Evolutionary conservation across 139 green algal genomes (phyloP), one percentile per base, ranked within the genome.

Genomic region (Chlamydomonas sp.): DNA sequence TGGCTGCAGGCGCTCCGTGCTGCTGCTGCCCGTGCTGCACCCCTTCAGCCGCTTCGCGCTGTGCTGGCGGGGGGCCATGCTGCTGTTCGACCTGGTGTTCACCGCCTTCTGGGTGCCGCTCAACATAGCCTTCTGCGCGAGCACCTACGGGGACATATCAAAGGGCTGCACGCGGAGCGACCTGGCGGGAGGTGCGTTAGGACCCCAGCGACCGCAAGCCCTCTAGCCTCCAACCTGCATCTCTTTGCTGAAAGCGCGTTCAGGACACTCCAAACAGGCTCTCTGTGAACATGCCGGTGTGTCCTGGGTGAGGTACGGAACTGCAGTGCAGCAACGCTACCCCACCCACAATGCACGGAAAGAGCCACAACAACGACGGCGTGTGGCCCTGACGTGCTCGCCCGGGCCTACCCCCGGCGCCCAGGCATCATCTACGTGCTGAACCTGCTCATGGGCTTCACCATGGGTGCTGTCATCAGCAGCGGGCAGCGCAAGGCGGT

Each of bases 71-170:
- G 17, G 15, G 18, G 85, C 89, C 78, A 91, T 91, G 90, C 80
- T 89, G 78, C 59, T 89, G 5, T 84, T 92, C 57, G 90, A 92
- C 83, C 63, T 91, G 1, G 84, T 77, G 15, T 92, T 89, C 90
- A 91, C 90, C 17, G 90, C 90, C 58, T 92, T 91, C 83, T 92
- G 81, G 86, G 84, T 89, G 77, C 84, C 76, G 17, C 84, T 84
- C n/a, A 81, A 86, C 68, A 68, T 90, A 31, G 84, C 84, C 14
- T 90, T 89, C 84, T 89, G 84, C 84, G 78, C 78, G 31, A 64
- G 61, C 59, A 31, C 59, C 4, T 90, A 85, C 68, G 80, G 89
- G 31, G 64, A 89, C 75, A 31, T 85, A 60, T n/a, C 14, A 49
- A n/a, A 14, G 57, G n/a, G 60, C 20, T 89, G 89, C 67, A 89